Conservation (phyloP, 1,284 basidiomycete species). For the Chondrostereum purpureum region DNA sequence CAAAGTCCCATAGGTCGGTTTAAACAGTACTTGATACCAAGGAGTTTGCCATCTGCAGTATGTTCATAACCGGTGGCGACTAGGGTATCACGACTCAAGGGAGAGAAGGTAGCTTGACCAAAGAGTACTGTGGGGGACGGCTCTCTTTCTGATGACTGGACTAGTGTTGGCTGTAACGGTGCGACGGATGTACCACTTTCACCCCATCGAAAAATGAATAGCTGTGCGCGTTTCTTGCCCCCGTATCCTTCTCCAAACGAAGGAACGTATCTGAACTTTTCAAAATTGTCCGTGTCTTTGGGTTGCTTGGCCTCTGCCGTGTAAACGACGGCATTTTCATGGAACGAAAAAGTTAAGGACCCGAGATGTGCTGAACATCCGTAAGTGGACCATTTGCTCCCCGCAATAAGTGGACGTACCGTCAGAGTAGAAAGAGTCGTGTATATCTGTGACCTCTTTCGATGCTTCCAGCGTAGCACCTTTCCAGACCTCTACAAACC, state of each 20-base stretch:
- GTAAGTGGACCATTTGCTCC: slow-evolving; percentile 5
- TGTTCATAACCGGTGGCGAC: slow-evolving; percentile 59
- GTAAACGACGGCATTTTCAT: slow-evolving; percentile 48
- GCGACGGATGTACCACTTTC: slow-evolving; percentile 11
- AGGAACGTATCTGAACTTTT: slow-evolving; percentile 46
- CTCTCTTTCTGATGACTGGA: slow-evolving; percentile 11
- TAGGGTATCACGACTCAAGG: slow-evolving; percentile 31
- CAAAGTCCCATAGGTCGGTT: slow-evolving; percentile 59
- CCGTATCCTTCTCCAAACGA: slow-evolving; percentile 49
- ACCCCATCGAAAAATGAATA: slow-evolving; percentile 45
- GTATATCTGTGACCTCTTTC: background rate
- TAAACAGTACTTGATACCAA: slow-evolving; percentile 58
- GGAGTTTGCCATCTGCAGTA: slow-evolving; percentile 45
- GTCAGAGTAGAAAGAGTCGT: background rate
- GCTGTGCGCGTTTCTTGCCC: slow-evolving; percentile 41
- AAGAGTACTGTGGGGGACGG: slow-evolving; percentile 28
- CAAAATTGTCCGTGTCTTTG: slow-evolving; percentile 31
- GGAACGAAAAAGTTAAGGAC: slow-evolving; percentile 44
- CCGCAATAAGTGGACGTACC: background rate
- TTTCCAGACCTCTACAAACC: slow-evolving; percentile 2
- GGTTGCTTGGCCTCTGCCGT: slow-evolving; percentile 45
- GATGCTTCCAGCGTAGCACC: background rate
- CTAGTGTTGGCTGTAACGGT: slow-evolving; percentile 3
- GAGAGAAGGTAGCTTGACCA: slow-evolving; percentile 50
- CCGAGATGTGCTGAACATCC: slow-evolving; percentile 35